These are phyloP conservation scores for Penicillium salamii DNA, from an alignment of 495 filamentous ascomycete species.

Conservation along the genomic window DNA sequence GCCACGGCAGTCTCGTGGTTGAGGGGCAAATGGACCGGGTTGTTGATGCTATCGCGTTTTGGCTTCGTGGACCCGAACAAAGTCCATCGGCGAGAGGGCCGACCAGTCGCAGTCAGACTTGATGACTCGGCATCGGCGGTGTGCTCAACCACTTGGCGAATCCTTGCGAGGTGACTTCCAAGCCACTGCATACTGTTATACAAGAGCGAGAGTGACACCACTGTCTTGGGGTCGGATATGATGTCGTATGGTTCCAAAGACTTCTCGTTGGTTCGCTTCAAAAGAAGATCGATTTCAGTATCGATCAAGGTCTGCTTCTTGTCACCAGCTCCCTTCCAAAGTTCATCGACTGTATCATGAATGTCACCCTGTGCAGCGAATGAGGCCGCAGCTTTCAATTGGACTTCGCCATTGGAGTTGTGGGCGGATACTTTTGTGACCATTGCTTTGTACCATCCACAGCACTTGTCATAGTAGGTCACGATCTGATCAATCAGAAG, in stretches of 20 bases:
- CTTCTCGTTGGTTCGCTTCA: constrained; percentile 59
- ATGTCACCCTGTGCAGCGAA: constrained; percentile 69
- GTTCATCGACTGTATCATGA: constrained; percentile 58
- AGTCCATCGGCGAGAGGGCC: constrained; percentile 72
- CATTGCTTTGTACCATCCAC: constrained; percentile 76
- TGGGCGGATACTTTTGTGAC: constrained; percentile 41
- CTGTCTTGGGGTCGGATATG: constrained; percentile 82
- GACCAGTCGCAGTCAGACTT: constrained; percentile 34
- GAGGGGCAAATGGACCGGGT: constrained; percentile 83
- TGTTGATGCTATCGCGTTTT: constrained; percentile 47
- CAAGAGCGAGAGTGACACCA: constrained; percentile 78
- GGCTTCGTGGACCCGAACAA: constrained; percentile 59
- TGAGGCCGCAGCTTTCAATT: constrained; percentile 68
- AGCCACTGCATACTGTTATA: constrained; percentile 99
- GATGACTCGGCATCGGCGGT: constrained; percentile 40
- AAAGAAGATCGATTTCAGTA: constrained; percentile 63
- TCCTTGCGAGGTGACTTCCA: constrained; percentile 67
- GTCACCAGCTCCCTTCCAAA: constrained; percentile 49
- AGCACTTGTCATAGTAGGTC: constrained; percentile 88
- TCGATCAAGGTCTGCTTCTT: constrained; percentile 39
- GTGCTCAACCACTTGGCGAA: constrained; percentile 66
- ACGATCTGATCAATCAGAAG: constrained; percentile 87
- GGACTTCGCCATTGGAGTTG: constrained; percentile 36
- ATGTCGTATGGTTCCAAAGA: constrained; percentile 73
- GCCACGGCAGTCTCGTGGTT: constrained; percentile 74